Base-by-base conservation (phyloP, 139 green algal genomes). In the Coelastrella sp. region DNA sequence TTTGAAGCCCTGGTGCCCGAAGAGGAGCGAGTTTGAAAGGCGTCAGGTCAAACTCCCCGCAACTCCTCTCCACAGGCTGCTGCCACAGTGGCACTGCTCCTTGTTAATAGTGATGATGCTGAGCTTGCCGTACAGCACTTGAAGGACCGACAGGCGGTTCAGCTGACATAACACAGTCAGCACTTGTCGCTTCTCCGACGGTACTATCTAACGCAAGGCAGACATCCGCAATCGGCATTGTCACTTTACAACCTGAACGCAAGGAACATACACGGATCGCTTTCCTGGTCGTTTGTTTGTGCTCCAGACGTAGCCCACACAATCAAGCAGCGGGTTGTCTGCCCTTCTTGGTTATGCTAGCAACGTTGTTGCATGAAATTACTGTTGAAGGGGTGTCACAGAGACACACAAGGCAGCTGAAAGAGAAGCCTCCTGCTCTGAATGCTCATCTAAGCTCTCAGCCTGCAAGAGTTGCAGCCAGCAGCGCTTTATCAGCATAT, bases 351-450 rank as follows among this genome's bases (percentile, higher is more conserved):
- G 82, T 87, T 79, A 88, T 88, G 83, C 83, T 27, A 72, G 68
- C 76, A 76, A 76, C 68, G 60, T 49, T 79, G 35, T 79, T 74
- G 61, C 63, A 78, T 88, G 66, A 81, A 58, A 76, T 76, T 76
- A 81, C 60, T 65, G 60, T 73, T 81, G 83, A 79, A 88, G 66
- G 61, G 6, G 82, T 87, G 82, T 87, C 82, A 87, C 25, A 76
- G 22, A 59, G 82, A 87, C 82, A 87, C 82, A 78, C 56, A 88
- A 72, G 20, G 24, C 56, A 79, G 83, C 63, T 79, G 68, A 76
- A 76, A 66, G 22, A 35, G 15, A 66, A 88, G 83, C 81, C 60
- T 75, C 81, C 81, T 12, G 25, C 49, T 19, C 20, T 75, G 59
- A 27, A 73, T 66, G 22, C 59, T 60, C 14, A n/a, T 80, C 20